Evolutionary conservation across 129 eudicot species (phyloP).

Genomic region (Flaveria robusta): DNA sequence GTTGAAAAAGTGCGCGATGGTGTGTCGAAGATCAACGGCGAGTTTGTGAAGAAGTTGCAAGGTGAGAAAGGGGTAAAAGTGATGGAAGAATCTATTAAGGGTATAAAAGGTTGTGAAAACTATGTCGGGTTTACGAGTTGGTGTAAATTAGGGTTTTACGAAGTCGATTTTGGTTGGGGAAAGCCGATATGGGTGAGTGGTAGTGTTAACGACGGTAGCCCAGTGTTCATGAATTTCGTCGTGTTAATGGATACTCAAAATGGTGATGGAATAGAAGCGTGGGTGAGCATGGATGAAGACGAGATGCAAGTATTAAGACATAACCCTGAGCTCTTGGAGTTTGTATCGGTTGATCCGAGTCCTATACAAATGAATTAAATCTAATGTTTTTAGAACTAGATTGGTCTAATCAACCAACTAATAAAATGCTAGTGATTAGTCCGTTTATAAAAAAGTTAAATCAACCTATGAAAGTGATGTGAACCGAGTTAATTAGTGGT

Average conservation of each 20-base stretch:
- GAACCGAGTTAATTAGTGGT: neutral
- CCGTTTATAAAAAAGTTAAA: too few species aligned
- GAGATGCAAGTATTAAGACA: conserved; percentile 45
- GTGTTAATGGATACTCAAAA: conserved; percentile 53
- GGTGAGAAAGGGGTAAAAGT: conserved; percentile 39
- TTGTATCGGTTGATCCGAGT: conserved; percentile 55
- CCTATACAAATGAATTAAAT: conserved; percentile 35
- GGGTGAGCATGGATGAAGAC: conserved; percentile 72
- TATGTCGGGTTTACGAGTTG: conserved; percentile 55
- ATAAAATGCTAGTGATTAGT: neutral
- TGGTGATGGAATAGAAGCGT: conserved; percentile 81
- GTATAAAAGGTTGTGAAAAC: conserved; percentile 42
- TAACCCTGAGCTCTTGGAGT: conserved; percentile 40
- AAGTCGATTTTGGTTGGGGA: conserved; percentile 79
- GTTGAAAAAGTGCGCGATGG: conserved; percentile 41
- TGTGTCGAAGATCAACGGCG: conserved; percentile 41
- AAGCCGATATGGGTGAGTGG: conserved; percentile 72
- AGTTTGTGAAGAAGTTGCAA: conserved; percentile 51
- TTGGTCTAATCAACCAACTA: neutral
- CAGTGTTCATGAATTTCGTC: conserved; percentile 53
- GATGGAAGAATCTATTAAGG: conserved; percentile 47
- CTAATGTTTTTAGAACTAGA: neutral
- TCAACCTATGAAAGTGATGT: too few species aligned
- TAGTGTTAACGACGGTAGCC: conserved; percentile 39
- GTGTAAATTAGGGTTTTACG: conserved; percentile 67